Evolutionary conservation across 1,284 basidiomycete genomes (phyloP), one percentile per base, ranked within the genome.

Genomic region (Leccinum insolens): DNA sequence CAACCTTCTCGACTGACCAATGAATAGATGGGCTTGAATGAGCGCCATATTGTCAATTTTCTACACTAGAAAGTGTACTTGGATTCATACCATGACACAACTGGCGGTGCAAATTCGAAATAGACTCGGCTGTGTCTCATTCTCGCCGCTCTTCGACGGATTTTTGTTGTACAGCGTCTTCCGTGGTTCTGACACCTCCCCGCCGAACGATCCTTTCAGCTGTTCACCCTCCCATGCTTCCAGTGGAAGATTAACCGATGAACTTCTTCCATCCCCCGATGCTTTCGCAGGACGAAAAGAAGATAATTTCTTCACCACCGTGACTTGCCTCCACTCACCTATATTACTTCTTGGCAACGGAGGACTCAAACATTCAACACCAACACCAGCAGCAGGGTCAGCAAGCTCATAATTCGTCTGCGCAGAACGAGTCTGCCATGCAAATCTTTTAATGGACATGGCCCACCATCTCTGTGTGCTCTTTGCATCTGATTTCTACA

Each of bases 61-160:
- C 41, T 44, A 44, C 41, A 44, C 15, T 44, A 44, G 41, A 44
- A 44, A 44, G 41, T 17, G 41, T 44, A 44, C 41, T 44, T 44
- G 41, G 15, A 44, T 44, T 44, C 41, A 44, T 44, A 44, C 41
- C 41, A 17, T 44, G 41, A 44, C 41, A 44, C 41, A 44, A 44
- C 41, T 44, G 15, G 41, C 41, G 41, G 41, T 17, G 41, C 41
- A 44, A 17, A 44, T 17, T 44, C 41, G 15, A 17, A 44, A 44
- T 44, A 17, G 41, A 44, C 9, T 88, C 74, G 17, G 71, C 78
- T 2, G 67, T 77, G 1, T 79, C 74, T 66, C 82, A 82, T 52
- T 84, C 83, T 60, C 82, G 78, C 1, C 83, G 85, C 11, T 84
- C 84, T 3, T 88, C 88, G 14, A 84, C 89, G 80, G 89, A 90